Evolutionary conservation across 768 basidiomycete genomes (phyloP), one percentile per base, ranked within the genome.

Genomic region (Mycena latifolia): DNA sequence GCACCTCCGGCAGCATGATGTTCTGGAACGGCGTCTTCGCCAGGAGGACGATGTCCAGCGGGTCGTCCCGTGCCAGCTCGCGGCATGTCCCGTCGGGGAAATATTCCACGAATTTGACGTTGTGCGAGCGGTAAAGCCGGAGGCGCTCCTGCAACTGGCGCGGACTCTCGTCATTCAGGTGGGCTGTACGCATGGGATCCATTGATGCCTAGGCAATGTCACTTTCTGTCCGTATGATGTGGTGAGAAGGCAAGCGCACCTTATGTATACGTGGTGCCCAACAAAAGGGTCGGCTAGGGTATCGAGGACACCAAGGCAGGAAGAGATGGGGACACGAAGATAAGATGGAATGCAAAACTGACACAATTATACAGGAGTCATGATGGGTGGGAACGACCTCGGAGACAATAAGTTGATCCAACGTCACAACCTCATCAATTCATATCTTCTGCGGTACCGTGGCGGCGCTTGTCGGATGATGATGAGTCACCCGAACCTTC

Each of bases 41-140:
- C 18, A 66, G 60, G 8, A 66, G 55, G 24, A 9, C 41, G 22
- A 66, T 8, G 33, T 56, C 41, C 1, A 66, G 60, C 0, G 65
- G n/a, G 47, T 66, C 65, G 29, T 18, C 33, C 8, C 29, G 31
- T 5, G 35, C 54, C 2, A 66, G 59, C 48, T 61, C 59, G 31
- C 65, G 59, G 12, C 18, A 66, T 2, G 55, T 52, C 31, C 65
- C 65, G 29, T 66, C 65, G 1, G 65, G 27, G 61, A 43, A 61
- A 31, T 66, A 66, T 41, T 66, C 65, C 48, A 66, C n/a, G 27
- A 66, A 61, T 46, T 61, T 61, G 24, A 20, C 65, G 50, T 66
- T 66, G 59, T 53, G 60, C 11, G 22, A 39, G 12, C 59, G 65
- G 50, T 66, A 66, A 39, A 56, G 24, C 0, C 15, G 37, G 2